These are phyloP conservation scores for Chlorella vulgaris DNA, from an alignment of 139 green algal species.

Conservation along the genomic window DNA sequence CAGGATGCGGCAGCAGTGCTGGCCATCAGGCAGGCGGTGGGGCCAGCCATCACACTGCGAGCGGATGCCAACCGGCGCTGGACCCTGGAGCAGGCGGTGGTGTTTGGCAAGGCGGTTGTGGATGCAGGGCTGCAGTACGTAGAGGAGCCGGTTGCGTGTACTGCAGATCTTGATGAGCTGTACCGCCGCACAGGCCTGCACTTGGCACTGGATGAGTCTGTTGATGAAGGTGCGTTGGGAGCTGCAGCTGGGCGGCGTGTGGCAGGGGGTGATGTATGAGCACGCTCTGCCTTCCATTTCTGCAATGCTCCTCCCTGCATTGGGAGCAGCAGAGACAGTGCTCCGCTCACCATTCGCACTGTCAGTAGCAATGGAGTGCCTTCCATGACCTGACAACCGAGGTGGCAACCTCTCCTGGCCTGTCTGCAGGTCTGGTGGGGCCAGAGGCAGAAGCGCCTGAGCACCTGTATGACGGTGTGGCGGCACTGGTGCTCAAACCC, in stretches of 20 bases:
- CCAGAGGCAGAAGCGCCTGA: background rate
- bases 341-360: too few species aligned
- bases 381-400: background rate
- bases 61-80: slow-evolving; percentile 93
- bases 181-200: slow-evolving; percentile 58
- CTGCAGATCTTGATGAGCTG: slow-evolving; percentile 66
- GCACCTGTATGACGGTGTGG: slow-evolving; percentile 37
- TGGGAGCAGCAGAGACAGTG: too few species aligned
- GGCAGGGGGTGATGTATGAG: too few species aligned
- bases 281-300: too few species aligned
- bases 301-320: too few species aligned
- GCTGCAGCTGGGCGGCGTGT: too few species aligned
- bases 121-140: slow-evolving; percentile 70
- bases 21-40: slow-evolving; percentile 69
- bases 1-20: slow-evolving; percentile 77
- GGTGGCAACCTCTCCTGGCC: background rate
- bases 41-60: slow-evolving; percentile 65
- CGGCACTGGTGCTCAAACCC: slow-evolving; percentile 83
- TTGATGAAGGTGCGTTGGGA: slow-evolving; percentile 71
- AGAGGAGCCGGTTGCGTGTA: slow-evolving; percentile 81
- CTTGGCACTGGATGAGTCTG: slow-evolving; percentile 84
- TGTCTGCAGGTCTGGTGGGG: slow-evolving; percentile 30
- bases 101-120: slow-evolving; percentile 51
- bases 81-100: slow-evolving; percentile 70
- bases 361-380: too few species aligned